Percentiles rank a stretch among this genome's conserved stretches.
Evolutionary conservation across 805 yeast species (phyloP).

Genomic region (Suhomyces xylopsoci): DNA sequence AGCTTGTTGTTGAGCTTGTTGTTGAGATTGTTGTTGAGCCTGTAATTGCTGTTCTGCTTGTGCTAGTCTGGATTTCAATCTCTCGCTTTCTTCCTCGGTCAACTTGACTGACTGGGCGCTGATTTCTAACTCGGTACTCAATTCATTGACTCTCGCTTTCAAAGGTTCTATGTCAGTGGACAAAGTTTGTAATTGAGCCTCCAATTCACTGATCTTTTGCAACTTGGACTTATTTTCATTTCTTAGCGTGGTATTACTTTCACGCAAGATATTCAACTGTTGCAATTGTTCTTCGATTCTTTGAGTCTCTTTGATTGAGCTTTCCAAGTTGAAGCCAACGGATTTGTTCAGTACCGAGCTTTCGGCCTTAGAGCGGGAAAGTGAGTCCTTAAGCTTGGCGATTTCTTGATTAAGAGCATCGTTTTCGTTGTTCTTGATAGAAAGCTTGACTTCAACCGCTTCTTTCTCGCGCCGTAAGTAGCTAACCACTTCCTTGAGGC

Average conservation of each 20-base stretch:
- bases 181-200: slow-evolving; percentile 31
- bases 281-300: slow-evolving; percentile 52
- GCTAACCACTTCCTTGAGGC: slow-evolving; percentile 49
- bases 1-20: not conserved
- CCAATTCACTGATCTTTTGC: slow-evolving; percentile 32
- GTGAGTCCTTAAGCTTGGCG: slow-evolving; percentile 44
- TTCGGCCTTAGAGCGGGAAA: slow-evolving; percentile 52
- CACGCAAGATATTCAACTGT: slow-evolving; percentile 58
- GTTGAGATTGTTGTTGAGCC: not conserved
- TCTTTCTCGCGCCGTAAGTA: slow-evolving; percentile 76
- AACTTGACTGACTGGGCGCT: slow-evolving; percentile 49
- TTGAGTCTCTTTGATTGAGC: slow-evolving; percentile 41
- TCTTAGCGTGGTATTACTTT: slow-evolving; percentile 64
- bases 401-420: slow-evolving; percentile 51
- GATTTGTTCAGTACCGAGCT: slow-evolving; percentile 6
- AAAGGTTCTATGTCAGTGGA: slow-evolving; percentile 43
- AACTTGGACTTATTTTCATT: slow-evolving; percentile 38
- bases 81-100: slow-evolving; percentile 51
- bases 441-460: slow-evolving; percentile 53
- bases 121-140: slow-evolving; percentile 41
- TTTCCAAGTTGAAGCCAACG: slow-evolving; percentile 20
- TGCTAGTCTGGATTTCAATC: slow-evolving; percentile 42
- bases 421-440: slow-evolving; percentile 46
- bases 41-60: not conserved
- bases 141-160: slow-evolving; percentile 33